These are phyloP conservation scores for Yamadazyma epiphylla DNA, from an alignment of 1,139 yeast species.

Conservation along the genomic window DNA sequence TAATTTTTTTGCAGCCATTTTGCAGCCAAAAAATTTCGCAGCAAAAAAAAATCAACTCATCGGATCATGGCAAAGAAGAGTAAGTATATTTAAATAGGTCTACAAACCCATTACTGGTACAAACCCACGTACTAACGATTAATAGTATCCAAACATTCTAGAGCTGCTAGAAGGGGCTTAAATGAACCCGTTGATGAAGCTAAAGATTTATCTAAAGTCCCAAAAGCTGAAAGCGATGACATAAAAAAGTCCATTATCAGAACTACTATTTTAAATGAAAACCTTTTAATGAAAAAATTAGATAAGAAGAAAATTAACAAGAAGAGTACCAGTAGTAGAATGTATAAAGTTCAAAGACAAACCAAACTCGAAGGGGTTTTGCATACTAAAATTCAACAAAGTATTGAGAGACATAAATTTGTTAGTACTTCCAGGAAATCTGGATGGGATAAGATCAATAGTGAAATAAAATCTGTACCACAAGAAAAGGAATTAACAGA, in stretches of 20 bases:
- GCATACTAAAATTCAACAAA: constrained; percentile 58
- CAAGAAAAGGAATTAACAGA: constrained; percentile 3
- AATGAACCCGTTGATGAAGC: constrained; percentile 40
- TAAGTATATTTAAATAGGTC: constrained; percentile 14
- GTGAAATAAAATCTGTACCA: constrained; percentile 4
- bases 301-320: constrained; percentile 33
- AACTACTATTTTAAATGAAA: constrained; percentile 66
- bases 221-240: constrained; percentile 57
- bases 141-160: constrained; percentile 60
- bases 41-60: constrained; percentile 1
- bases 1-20: too few species aligned
- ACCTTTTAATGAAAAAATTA: constrained; percentile 53
- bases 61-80: constrained; percentile 26
- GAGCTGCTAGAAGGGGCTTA: constrained; percentile 71
- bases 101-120: not conserved
- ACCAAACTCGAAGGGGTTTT: constrained; percentile 53
- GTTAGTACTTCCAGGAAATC: constrained; percentile 62
- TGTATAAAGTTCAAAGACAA: constrained; percentile 45
- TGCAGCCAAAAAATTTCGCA: not conserved
- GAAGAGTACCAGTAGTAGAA: constrained; percentile 31
- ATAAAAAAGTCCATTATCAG: constrained; percentile 62
- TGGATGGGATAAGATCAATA: constrained; percentile 70
- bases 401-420: constrained; percentile 59
- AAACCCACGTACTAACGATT: constrained; percentile 6
- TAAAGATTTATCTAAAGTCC: constrained; percentile 46